Conservation (phyloP, 1,139 yeast species). For the Sugiyamaella japonica region DNA sequence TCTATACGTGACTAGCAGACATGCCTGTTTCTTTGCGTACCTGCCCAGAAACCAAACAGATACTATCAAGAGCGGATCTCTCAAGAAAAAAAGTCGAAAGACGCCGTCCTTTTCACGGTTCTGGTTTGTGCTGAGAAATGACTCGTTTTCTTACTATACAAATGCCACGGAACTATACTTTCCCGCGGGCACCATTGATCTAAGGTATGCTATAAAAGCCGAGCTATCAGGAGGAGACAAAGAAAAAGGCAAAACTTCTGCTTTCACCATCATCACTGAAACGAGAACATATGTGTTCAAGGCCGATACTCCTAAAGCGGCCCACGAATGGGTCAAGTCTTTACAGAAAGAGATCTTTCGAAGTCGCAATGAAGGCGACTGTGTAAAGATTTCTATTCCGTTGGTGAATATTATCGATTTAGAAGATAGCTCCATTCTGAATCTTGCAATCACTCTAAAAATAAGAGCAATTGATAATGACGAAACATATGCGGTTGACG, state of each 20-base stretch:
- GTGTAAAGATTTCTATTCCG: conserved; percentile 78
- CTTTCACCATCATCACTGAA: conserved; percentile 48
- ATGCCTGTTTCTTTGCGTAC: conserved; percentile 75
- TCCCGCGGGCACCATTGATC: conserved; percentile 73
- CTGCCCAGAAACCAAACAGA: conserved; percentile 55
- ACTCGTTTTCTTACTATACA: conserved; percentile 66
- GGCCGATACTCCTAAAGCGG: conserved; percentile 71
- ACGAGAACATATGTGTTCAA: conserved; percentile 62
- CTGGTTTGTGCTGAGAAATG: conserved; percentile 79
- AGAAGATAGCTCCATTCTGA: conserved; percentile 53
- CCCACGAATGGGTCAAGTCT: conserved; percentile 76
- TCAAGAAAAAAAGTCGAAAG: conserved; percentile 39
- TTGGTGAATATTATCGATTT: conserved; percentile 63
- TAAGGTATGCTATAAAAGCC: conserved; percentile 62
- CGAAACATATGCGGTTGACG: conserved; percentile 58
- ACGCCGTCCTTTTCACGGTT: conserved; percentile 45
- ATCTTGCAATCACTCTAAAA: conserved; percentile 50
- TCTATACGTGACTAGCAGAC: conserved; percentile 64
- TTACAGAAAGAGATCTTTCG: conserved; percentile 77
- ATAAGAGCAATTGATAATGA: conserved; percentile 53
- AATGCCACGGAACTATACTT: conserved; percentile 79
- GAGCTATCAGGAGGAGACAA: conserved; percentile 44
- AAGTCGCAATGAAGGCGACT: conserved; percentile 65
- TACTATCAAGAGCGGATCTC: conserved; percentile 49
- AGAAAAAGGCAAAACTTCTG: conserved; percentile 34